phyloP scores from a whole-genome alignment of 1,139 yeast species.

The Hansenula sp. region DNA sequence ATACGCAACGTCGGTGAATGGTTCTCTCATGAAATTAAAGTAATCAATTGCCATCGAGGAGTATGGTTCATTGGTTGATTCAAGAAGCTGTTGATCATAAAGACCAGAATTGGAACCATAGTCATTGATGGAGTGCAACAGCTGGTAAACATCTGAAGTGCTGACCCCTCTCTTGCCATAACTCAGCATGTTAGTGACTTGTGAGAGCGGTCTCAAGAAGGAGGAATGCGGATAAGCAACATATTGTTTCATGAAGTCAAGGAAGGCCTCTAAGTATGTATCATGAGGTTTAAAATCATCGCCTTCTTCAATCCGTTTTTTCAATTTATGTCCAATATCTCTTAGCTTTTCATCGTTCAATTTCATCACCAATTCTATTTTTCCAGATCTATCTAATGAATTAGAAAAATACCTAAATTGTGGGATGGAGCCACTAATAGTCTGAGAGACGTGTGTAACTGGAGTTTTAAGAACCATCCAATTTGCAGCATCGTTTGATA shows the following conservation, averaged over 20 bases:
- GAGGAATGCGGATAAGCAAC: background rate
- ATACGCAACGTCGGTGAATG: background rate
- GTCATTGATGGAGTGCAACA: background rate
- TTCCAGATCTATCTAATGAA: background rate
- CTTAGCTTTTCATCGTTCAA: background rate
- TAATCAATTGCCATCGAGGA: background rate
- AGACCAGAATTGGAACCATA: background rate
- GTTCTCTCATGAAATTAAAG: conserved; percentile 1
- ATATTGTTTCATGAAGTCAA: background rate
- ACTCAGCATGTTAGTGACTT: background rate
- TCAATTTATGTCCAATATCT: background rate
- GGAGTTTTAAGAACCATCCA: background rate
- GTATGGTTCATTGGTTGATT: background rate
- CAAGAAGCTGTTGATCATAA: background rate
- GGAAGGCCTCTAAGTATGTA: background rate
- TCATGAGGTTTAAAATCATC: too few relatives aligned
- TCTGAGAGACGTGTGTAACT: background rate
- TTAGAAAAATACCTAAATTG: background rate
- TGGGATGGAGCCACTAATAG: background rate
- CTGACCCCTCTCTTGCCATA: background rate
- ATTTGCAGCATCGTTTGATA: background rate
- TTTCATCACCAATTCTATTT: background rate
- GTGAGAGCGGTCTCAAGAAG: background rate
- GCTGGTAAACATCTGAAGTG: background rate
- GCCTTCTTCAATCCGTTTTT: background rate